Evolutionary conservation across 352 stramenopile species (phyloP).

Genomic region (Aphanomyces euteiches): DNA sequence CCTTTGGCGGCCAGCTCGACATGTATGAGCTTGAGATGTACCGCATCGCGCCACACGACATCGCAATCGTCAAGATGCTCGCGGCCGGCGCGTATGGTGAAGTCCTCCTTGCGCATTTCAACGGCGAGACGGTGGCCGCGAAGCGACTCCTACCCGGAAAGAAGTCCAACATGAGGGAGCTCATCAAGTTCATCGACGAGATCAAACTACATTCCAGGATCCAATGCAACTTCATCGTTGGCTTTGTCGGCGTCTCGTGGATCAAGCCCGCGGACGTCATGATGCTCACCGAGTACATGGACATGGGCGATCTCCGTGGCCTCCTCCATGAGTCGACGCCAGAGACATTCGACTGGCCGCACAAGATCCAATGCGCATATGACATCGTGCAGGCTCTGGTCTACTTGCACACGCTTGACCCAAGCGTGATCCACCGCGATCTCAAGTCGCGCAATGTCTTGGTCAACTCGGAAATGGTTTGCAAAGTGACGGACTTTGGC

Average conservation of each 20-base stretch:
- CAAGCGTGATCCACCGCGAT: background rate
- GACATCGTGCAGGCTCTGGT: background rate
- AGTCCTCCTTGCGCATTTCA: too few relatives aligned
- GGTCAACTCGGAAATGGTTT: background rate
- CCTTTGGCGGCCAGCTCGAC: too few relatives aligned
- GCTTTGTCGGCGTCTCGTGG: background rate
- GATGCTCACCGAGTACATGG: conserved; percentile 62
- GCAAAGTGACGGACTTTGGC: conserved; percentile 24
- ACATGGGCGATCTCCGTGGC: conserved; percentile 49
- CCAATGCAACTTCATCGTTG: background rate
- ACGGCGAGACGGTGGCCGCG: too few relatives aligned
- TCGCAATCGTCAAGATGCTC: too few relatives aligned
- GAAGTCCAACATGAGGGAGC: too few relatives aligned
- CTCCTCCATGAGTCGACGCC: background rate
- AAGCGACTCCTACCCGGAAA: too few relatives aligned
- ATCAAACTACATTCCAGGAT: too few relatives aligned
- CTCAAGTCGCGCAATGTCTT: background rate
- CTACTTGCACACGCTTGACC: conserved; percentile 10
- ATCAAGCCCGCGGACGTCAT: conserved; percentile 34
- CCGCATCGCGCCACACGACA: too few relatives aligned
- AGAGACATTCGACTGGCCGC: background rate
- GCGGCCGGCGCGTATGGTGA: too few relatives aligned
- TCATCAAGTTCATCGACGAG: too few relatives aligned
- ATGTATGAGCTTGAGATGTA: too few relatives aligned
- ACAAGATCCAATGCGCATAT: background rate